A percentile compares a stretch with the other conserved stretches of the same genome.
These are phyloP conservation scores for Pichia sp. DNA, from an alignment of 1,139 yeast species.

Conservation along the genomic window DNA sequence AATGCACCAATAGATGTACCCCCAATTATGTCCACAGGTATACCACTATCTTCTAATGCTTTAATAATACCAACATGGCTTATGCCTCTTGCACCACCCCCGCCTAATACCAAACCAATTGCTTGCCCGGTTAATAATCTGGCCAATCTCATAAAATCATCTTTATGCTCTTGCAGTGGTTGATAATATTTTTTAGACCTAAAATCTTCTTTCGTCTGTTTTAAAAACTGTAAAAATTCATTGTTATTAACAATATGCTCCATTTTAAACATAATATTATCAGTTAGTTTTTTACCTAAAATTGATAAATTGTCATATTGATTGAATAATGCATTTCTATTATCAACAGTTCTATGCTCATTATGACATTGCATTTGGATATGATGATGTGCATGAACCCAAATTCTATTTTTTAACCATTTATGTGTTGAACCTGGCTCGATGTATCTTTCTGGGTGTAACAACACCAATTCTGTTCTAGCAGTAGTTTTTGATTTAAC, in stretches of 20 bases:
- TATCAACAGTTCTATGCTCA: constrained; percentile 10
- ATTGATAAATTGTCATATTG: constrained; percentile 16
- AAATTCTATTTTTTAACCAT: constrained; percentile 79
- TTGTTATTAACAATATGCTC: constrained; percentile 28
- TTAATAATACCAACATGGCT: constrained; percentile 89
- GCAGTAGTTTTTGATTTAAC: constrained; percentile 79
- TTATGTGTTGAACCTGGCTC: constrained; percentile 76
- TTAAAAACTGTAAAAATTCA: constrained; percentile 24
- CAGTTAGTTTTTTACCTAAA: constrained; percentile 22
- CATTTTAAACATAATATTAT: constrained; percentile 23
- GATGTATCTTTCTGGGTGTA: constrained; percentile 80
- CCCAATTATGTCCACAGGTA: constrained; percentile 90
- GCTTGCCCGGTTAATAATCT: constrained; percentile 88
- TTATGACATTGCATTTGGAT: constrained; percentile 47
- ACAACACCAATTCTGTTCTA: constrained; percentile 74
- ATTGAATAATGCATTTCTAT: neutral
- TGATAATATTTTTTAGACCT: constrained; percentile 32
- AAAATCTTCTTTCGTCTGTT: constrained; percentile 24
- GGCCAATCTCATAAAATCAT: constrained; percentile 85
- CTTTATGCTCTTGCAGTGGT: constrained; percentile 60
- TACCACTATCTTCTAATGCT: constrained; percentile 89
- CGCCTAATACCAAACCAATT: constrained; percentile 90
- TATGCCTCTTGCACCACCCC: constrained; percentile 96
- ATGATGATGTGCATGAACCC: constrained; percentile 95
- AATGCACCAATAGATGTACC: constrained; percentile 97